Evolutionary conservation across 2,329 filamentous ascomycete species (phyloP), one percentile per base, ranked within the genome.

Genomic region (Sporothrix pseudoabietina): DNA sequence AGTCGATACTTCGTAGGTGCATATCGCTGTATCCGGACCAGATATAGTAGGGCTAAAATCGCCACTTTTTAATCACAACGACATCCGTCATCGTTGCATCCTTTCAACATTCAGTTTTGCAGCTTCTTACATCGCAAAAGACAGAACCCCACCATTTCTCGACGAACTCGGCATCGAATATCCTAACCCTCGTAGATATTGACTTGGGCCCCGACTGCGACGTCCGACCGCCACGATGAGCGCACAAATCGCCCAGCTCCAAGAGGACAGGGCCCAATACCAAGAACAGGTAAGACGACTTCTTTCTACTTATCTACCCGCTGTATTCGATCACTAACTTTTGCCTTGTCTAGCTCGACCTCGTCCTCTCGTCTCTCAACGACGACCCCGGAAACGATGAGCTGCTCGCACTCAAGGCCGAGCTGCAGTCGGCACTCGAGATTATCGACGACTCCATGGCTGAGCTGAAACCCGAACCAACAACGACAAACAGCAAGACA

Each of bases 331-430:
- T 63, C 3, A 73, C 65, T 6, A 7, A 6, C 16, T 19, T 3
- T 4, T 26, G 26, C 26, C 26, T 32, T 14, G 35, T 35, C 22
- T 68, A 94, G 92, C 89, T 97, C 80, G 92, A 94, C 79, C 90
- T 93, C 52, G 90, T 97, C 74, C 84, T 90, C 78, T 85, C 88
- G 72, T 92, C 92, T 77, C 88, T 97, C 73, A 90, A 91, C 81
- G 90, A 92, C 81, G 93, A 96, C 79, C 91, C 94, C 76, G 91
- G 92, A 74, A 95, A 94, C 82, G 85, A 85, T 78, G 94, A 95
- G 82, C 89, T 97, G 79, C 87, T 91, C 79, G 88, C 87, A 79
- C 88, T 97, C 80, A 91, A 92, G 83, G 85, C 88, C 81, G 94
- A 97, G 86, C 89, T 97, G 83, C 88, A 93, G 85, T 88, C 91